These are phyloP conservation scores for Phialophora chinensis DNA, from an alignment of 2,329 filamentous ascomycete genomes.

Conservation along the genomic window DNA sequence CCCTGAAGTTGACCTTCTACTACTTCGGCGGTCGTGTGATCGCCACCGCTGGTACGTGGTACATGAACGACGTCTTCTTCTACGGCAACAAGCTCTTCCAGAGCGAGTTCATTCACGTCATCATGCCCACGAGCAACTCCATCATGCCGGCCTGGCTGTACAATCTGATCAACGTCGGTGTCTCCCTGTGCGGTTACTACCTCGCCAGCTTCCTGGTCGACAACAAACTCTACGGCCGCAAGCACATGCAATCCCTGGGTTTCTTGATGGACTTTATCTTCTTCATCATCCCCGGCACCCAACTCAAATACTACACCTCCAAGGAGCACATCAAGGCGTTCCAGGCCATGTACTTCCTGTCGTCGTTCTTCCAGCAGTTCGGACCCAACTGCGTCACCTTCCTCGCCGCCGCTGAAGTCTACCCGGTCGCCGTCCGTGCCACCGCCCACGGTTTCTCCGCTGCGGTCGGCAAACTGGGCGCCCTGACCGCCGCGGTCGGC, in stretches of 20 bases:
- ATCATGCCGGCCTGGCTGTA: slow-evolving; percentile 89
- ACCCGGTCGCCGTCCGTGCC: slow-evolving; percentile 89
- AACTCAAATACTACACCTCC: slow-evolving; percentile 81
- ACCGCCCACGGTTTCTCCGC: slow-evolving; percentile 95
- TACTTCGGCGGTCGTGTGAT: slow-evolving; percentile 87
- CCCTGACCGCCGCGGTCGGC: slow-evolving; percentile 81
- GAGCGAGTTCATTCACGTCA: slow-evolving; percentile 82
- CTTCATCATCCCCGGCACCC: slow-evolving; percentile 89
- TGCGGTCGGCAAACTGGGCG: slow-evolving; percentile 85
- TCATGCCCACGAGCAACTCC: slow-evolving; percentile 71
- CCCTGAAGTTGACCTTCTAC: slow-evolving; percentile 75
- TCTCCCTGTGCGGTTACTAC: slow-evolving; percentile 89
- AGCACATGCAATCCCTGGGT: slow-evolving; percentile 93
- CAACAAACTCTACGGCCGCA: slow-evolving; percentile 95
- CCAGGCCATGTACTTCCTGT: slow-evolving; percentile 95
- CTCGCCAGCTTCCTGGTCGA: slow-evolving; percentile 84
- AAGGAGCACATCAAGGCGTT: slow-evolving; percentile 78
- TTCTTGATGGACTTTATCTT: slow-evolving; percentile 93
- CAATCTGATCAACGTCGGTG: slow-evolving; percentile 88
- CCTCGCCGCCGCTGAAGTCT: slow-evolving; percentile 95
- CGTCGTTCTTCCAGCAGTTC: slow-evolving; percentile 99
- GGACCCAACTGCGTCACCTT: slow-evolving; percentile 96
- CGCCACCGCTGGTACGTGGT: slow-evolving; percentile 89
- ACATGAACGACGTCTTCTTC: slow-evolving; percentile 97
- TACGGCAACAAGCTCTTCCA: slow-evolving; percentile 99